Evolutionary conservation across 2,329 filamentous ascomycete genomes (phyloP).

Genomic region (Beauveria bassiana): DNA sequence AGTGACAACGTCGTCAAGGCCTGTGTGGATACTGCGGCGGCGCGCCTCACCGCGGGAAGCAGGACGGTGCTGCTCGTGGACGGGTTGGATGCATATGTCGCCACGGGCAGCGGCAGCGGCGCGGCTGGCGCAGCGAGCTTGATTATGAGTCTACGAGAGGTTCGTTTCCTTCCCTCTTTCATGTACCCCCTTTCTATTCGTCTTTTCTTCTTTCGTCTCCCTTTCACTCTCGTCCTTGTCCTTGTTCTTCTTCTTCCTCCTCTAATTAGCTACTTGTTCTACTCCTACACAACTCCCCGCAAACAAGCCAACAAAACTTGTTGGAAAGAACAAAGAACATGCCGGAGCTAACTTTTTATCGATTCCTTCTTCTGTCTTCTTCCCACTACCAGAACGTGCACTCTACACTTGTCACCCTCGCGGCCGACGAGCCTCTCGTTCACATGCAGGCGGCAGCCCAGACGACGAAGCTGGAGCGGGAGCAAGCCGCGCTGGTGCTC

Average conservation of each 20-base stretch:
- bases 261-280: too few species aligned
- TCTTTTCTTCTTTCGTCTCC: background rate
- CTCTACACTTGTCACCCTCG: conserved; percentile 57
- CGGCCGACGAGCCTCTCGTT: conserved; percentile 64
- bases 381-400: conserved; percentile 44
- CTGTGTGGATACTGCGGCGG: conserved; percentile 33
- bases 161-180: conserved; percentile 30
- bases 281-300: too few species aligned
- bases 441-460: conserved; percentile 41
- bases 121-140: conserved; percentile 43
- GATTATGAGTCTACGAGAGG: conserved; percentile 55
- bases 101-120: conserved; percentile 39
- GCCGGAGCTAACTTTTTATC: too few species aligned
- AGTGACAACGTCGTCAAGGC: conserved; percentile 26
- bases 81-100: conserved; percentile 57
- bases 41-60: conserved; percentile 7
- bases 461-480: conserved; percentile 56
- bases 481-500: conserved; percentile 64
- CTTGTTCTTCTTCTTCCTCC: background rate
- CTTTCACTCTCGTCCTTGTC: background rate
- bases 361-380: too few species aligned
- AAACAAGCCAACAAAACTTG: too few species aligned
- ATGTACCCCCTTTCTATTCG: background rate
- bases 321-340: too few species aligned
- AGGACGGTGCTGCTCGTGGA: conserved; percentile 56